Evolutionary conservation across 257 asterid genomes (phyloP), one percentile per base, ranked within the genome.

Genomic region (Echium plantagineum): DNA sequence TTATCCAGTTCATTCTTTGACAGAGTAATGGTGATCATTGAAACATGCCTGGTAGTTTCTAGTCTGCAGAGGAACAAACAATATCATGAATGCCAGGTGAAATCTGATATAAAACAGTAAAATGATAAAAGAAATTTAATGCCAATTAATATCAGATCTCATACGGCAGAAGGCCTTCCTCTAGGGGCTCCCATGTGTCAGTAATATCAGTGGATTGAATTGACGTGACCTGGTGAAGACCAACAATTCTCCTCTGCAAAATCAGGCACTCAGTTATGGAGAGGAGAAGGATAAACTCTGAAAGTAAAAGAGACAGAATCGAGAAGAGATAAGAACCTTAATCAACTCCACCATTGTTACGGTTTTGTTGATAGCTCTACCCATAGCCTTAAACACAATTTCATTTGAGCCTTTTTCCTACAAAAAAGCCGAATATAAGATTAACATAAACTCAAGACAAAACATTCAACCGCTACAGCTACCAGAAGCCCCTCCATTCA

Each of bases 151-250:
- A 20, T 24, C 0, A 19, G 66, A 55, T 57, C 62, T 28, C 89
- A 82, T 85, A 91, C 96, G 68, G 90, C 59, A 87, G 98, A 66
- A 91, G 94, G 69, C 96, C 98, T 78, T 91, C 98, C 80, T 91
- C 98, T 35, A 91, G 77, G 60, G 98, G 98, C 75, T 91, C 98
- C 96, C 95, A 91, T 38, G 93, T 91, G 75, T 91, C 98, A 35
- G 87, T 91, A 57, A 91, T 83, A 65, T 91, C 95, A 30, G 84
- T 85, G 77, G 98, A 91, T 53, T 86, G 83, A 65, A 91, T 87
- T 47, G 84, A 66, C 7, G 95, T 85, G 52, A 82, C 70, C 78
- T 91, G 98, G 81, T 87, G 94, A 78, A 91, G 96, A 63, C 95
- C 98, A 67, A 85, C 94, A 75, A 91, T 87, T 74, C 98, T 85